phyloP scores from a whole-genome alignment of 208 protist species.

The Acanthamoeba lugdunensis region DNA sequence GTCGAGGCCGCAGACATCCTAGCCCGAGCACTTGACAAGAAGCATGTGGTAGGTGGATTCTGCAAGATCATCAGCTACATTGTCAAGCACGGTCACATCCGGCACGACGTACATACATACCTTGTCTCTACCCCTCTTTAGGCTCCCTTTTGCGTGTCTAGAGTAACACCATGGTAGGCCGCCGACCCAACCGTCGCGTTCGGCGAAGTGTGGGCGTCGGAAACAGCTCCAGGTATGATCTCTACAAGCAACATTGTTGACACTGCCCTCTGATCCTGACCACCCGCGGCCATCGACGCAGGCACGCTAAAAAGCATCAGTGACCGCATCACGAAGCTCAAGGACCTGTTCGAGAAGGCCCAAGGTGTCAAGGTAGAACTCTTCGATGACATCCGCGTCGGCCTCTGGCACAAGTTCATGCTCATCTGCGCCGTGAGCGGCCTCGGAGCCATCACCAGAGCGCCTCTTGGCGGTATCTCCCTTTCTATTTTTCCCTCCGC shows the following conservation, averaged over 20 bases:
- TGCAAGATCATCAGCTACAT: slow-evolving; percentile 52
- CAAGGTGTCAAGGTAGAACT: slow-evolving; percentile 1
- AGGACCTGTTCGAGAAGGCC: background rate
- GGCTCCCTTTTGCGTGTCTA: too few relatives aligned
- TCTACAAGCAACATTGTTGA: background rate
- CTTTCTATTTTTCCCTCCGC: too few relatives aligned
- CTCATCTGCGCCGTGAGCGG: slow-evolving; percentile 26
- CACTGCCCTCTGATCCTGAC: background rate
- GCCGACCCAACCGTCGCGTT: background rate
- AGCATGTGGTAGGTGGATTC: background rate
- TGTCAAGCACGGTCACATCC: slow-evolving; percentile 1
- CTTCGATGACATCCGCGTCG: slow-evolving; percentile 10
- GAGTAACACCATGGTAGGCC: background rate
- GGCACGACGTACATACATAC: background rate
- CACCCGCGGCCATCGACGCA: background rate
- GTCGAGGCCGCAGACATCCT: slow-evolving; percentile 14
- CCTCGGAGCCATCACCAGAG: background rate
- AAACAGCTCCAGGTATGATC: background rate
- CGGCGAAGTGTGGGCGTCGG: background rate
- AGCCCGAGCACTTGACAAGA: background rate
- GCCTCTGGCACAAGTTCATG: slow-evolving; percentile 43
- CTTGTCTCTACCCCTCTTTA: background rate
- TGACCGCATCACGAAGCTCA: background rate
- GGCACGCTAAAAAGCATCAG: background rate
- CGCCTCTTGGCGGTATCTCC: background rate